These are phyloP conservation scores for Zygosaccharomyces bailii DNA, from an alignment of 805 yeast species.

Conservation along the genomic window DNA sequence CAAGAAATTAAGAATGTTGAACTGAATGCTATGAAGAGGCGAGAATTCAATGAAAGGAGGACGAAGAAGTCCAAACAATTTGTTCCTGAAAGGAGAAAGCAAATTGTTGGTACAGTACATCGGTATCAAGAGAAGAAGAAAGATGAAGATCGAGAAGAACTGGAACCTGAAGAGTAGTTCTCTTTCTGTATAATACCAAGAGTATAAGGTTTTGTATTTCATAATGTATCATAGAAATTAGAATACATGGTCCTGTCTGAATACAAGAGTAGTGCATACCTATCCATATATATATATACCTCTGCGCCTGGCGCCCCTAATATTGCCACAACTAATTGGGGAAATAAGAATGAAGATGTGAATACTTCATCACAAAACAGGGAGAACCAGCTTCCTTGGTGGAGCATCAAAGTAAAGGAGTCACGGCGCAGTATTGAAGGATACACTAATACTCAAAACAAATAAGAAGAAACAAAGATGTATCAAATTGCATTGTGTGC, in stretches of 20 bases:
- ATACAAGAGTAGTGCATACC: constrained; percentile 11
- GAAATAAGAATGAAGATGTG: neutral
- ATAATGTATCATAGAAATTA: neutral
- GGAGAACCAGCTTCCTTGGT: constrained; percentile 28
- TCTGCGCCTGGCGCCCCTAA: constrained; percentile 2
- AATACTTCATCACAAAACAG: constrained; percentile 7
- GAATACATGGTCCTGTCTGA: constrained; percentile 8
- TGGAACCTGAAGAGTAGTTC: constrained; percentile 10
- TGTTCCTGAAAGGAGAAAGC: constrained; percentile 77
- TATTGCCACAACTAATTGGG: neutral
- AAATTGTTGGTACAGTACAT: constrained; percentile 76
- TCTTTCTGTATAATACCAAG: neutral
- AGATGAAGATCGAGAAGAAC: constrained; percentile 8
- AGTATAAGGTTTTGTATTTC: neutral
- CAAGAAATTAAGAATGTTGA: constrained; percentile 79
- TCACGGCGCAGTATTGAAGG: neutral
- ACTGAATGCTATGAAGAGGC: constrained; percentile 64
- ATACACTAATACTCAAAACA: constrained; percentile 1
- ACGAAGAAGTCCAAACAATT: constrained; percentile 63
- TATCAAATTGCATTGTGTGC: constrained; percentile 1
- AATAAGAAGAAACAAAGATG: neutral
- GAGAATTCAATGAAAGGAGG: constrained; percentile 78
- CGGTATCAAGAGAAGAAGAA: constrained; percentile 42
- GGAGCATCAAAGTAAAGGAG: neutral
- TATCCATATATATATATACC: constrained; percentile 12